phyloP scores from a whole-genome alignment of 441 rosid genomes.

The Melastoma candidum region DNA sequence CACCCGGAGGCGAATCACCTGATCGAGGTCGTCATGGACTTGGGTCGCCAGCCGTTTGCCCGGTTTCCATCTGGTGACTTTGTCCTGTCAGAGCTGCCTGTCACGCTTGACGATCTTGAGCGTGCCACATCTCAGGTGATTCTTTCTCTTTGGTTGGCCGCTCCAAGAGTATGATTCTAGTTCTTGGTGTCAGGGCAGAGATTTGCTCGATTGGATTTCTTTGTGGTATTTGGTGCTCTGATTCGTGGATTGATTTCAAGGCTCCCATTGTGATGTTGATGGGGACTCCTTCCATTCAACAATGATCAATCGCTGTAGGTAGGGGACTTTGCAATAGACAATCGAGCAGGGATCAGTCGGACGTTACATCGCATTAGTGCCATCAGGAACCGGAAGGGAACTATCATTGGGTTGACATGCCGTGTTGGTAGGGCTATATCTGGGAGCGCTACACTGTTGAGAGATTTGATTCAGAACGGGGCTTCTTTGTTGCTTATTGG shows the following conservation, averaged over 20 bases:
- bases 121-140: neutral
- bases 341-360: conserved; percentile 83
- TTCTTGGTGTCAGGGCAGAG: neutral
- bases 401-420: conserved; percentile 82
- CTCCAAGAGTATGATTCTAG: conserved; percentile 12
- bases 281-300: neutral
- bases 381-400: conserved; percentile 64
- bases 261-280: neutral
- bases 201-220: neutral
- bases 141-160: neutral
- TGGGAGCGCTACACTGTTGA: conserved; percentile 67
- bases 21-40: conserved; percentile 82
- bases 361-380: conserved; percentile 87
- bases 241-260: too few species aligned
- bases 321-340: conserved; percentile 83
- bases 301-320: conserved; percentile 34
- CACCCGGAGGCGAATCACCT: conserved; percentile 50
- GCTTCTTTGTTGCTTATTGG: conserved; percentile 80
- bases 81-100: conserved; percentile 42
- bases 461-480: conserved; percentile 70
- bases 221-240: neutral
- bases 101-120: conserved; percentile 43
- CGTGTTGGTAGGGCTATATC: conserved; percentile 84
- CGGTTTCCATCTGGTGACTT: conserved; percentile 88
- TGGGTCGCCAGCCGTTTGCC: conserved; percentile 83